Evolutionary conservation across 2,329 filamentous ascomycete species (phyloP), one percentile per base, ranked within the genome.

Genomic region (Myotisia sp.): DNA sequence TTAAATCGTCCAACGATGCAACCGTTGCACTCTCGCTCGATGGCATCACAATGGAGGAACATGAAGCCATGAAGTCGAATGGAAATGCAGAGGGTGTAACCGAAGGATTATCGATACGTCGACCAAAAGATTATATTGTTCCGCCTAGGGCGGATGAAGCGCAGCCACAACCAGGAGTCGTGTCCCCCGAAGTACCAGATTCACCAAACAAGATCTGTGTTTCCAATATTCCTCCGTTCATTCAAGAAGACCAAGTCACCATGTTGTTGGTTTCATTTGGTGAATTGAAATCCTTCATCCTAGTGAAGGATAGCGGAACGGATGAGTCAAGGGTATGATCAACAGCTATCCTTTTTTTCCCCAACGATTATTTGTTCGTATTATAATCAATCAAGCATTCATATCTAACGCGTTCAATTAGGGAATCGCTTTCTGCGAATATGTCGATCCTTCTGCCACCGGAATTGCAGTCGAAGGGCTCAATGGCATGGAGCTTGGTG

Each of bases 341-440:
- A n/a, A n/a, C n/a, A 16, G 37, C 33, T 34, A 8, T 13, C 33
- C 19, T 20, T 29, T 24, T 29, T 36, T 9, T 8, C n/a, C n/a
- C n/a, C n/a, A n/a, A n/a, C n/a, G n/a, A n/a, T n/a, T n/a, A n/a
- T n/a, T n/a, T n/a, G n/a, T n/a, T n/a, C n/a, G n/a, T n/a, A n/a
- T n/a, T n/a, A n/a, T n/a, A n/a, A n/a, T n/a, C 3, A 32, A 8
- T n/a, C 3, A 26, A 3, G 8, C 24, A 9, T 12, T 24, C 22
- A 19, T n/a, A n/a, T 5, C 22, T 17, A 16, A 29, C 9, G 19
- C 0, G 3, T 16, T 7, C 33, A 33, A 62, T 43, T 38, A 93
- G 79, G 90, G 90, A 20, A 85, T 98, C 48, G 87, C 87, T 1
- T 98, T 98, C 64, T 92, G 84, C 60, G 92, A 98, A 58, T 98